These are phyloP conservation scores for Taiozyma sp. DNA, from an alignment of 1,139 yeast species.

Conservation along the genomic window DNA sequence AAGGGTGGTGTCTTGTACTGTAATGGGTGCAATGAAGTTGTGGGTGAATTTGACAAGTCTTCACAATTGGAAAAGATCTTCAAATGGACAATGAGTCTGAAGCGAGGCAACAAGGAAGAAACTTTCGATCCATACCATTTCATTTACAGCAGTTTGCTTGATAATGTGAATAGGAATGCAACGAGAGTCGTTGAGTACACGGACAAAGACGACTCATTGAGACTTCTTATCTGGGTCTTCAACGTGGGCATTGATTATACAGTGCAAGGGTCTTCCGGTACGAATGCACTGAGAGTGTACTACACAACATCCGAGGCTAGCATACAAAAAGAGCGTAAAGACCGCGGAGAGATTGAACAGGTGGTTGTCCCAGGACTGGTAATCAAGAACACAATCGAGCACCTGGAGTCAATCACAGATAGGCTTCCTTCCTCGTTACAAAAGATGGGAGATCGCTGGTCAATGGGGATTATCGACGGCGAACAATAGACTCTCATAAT, in stretches of 20 bases:
- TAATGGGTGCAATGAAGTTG: conserved; percentile 25
- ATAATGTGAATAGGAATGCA: conserved; percentile 44
- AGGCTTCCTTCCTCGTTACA: conserved; percentile 32
- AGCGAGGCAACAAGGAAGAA: conserved; percentile 20
- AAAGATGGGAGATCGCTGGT: conserved; percentile 28
- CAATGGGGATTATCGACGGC: conserved; percentile 8
- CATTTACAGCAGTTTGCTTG: conserved; percentile 37
- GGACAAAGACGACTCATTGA: conserved; percentile 12
- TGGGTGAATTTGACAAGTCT: conserved; percentile 34
- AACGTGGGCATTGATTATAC: conserved; percentile 41
- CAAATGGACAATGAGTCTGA: conserved; percentile 57
- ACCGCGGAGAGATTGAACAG: conserved; percentile 36
- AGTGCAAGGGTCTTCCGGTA: conserved; percentile 22
- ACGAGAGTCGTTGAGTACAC: conserved; percentile 35
- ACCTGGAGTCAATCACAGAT: conserved; percentile 27
- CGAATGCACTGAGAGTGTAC: conserved; percentile 40
- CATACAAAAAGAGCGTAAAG: conserved; percentile 23
- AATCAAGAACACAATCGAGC: conserved; percentile 24
- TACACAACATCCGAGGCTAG: conserved; percentile 25
- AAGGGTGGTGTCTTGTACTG: conserved; percentile 25
- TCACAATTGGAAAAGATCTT: conserved; percentile 35
- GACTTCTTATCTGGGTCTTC: conserved; percentile 50
- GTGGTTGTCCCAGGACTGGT: conserved; percentile 31
- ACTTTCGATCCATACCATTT: conserved; percentile 33
- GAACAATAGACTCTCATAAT: background rate